Evolutionary conservation across 345 rosid genomes (phyloP).

Genomic region (Chamaenerion angustifolium): DNA sequence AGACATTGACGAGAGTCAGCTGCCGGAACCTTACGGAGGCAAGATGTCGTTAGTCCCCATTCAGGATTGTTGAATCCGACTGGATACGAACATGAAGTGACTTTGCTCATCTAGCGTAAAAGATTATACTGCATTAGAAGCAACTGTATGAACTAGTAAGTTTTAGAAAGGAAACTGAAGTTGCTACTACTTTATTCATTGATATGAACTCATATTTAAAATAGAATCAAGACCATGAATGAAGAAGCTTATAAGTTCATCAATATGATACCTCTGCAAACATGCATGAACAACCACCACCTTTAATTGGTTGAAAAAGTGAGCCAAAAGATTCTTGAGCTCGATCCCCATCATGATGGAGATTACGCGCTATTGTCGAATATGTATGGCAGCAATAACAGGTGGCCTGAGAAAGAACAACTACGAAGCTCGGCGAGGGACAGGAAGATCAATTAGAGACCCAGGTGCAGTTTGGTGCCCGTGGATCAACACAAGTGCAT

Average conservation of each 20-base stretch:
- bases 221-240: too few relatives aligned
- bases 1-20: slow-evolving; percentile 72
- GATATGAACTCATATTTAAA: too few relatives aligned
- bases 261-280: slow-evolving; percentile 40
- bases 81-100: too few relatives aligned
- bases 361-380: slow-evolving; percentile 47
- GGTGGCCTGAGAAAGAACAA: slow-evolving; percentile 23
- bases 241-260: slow-evolving; percentile 30
- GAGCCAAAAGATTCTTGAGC: slow-evolving; percentile 18
- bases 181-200: too few relatives aligned
- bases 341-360: slow-evolving; percentile 37
- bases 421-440: slow-evolving; percentile 27
- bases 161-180: too few relatives aligned
- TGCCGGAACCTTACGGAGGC: slow-evolving; percentile 73
- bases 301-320: slow-evolving; percentile 26
- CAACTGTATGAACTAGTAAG: too few relatives aligned
- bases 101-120: too few relatives aligned
- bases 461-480: slow-evolving; percentile 24
- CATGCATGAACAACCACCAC: slow-evolving; percentile 31
- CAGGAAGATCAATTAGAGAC: slow-evolving; percentile 25
- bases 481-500: slow-evolving; percentile 18
- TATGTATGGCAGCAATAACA: slow-evolving; percentile 28
- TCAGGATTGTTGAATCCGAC: slow-evolving; percentile 26
- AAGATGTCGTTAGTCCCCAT: slow-evolving; percentile 50
- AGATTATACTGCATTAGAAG: too few relatives aligned